phyloP scores from a whole-genome alignment of 1,284 basidiomycete species.

The Entoloma clypeatum region DNA sequence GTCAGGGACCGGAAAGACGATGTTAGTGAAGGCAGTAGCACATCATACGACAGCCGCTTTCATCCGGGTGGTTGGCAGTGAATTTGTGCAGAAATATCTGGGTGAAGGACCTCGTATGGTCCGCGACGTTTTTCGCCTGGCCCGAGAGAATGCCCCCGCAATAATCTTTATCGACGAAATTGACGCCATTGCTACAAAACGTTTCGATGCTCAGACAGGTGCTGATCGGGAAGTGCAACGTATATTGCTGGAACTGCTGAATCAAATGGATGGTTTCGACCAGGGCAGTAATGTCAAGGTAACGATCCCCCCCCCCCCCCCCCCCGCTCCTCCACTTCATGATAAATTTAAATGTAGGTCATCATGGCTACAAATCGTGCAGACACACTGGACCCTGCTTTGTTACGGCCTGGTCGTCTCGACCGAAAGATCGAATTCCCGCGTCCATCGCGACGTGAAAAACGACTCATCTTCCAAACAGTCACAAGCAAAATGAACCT shows the following conservation, averaged over 20 bases:
- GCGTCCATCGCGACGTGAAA: conserved; percentile 89
- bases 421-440: conserved; percentile 99
- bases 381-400: conserved; percentile 93
- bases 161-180: conserved; percentile 99
- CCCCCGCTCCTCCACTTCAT: too few relatives aligned
- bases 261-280: conserved; percentile 99
- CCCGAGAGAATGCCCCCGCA: conserved; percentile 94
- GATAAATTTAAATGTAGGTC: conserved; percentile 64
- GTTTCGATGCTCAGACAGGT: conserved; percentile 99
- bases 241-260: conserved; percentile 96
- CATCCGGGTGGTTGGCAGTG: conserved; percentile 97
- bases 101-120: conserved; percentile 99
- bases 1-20: conserved; percentile 96
- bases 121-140: conserved; percentile 96
- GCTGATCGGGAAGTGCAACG: conserved; percentile 99
- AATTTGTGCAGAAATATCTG: conserved; percentile 99
- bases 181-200: conserved; percentile 99
- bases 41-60: conserved; percentile 97
- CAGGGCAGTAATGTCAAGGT: conserved; percentile 99
- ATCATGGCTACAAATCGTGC: conserved; percentile 99
- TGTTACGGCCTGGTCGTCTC: conserved; percentile 95
- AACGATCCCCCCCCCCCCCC: conserved; percentile 17
- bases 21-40: conserved; percentile 98
- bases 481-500: conserved; percentile 98
- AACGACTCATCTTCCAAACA: conserved; percentile 98